These are phyloP conservation scores for Mrakia gelida DNA, from an alignment of 768 basidiomycete genomes.

Conservation along the genomic window DNA sequence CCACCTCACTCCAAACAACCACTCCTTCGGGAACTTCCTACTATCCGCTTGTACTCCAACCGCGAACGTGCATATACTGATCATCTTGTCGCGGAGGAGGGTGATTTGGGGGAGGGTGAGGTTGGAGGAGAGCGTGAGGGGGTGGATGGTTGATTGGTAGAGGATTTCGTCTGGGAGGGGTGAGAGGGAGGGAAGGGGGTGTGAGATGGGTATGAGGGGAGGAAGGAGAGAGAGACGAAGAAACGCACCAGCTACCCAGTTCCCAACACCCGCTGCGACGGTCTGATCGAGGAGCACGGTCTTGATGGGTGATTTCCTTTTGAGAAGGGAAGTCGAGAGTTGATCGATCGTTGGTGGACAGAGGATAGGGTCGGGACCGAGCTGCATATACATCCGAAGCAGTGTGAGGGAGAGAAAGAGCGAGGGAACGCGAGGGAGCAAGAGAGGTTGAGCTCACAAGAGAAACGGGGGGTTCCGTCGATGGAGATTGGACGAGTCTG, in stretches of 20 bases:
- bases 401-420: background rate
- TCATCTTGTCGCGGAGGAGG: constrained; percentile 34
- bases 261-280: constrained; percentile 35
- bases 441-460: background rate
- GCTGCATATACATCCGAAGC: background rate
- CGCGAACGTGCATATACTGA: constrained; percentile 34
- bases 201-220: no score
- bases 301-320: constrained; percentile 39
- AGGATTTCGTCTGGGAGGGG: constrained; percentile 38
- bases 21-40: constrained; percentile 34
- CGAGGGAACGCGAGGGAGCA: background rate
- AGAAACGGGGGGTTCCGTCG: constrained; percentile 21
- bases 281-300: constrained; percentile 40
- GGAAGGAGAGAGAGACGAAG: background rate
- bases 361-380: constrained; percentile 29
- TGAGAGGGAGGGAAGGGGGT: background rate
- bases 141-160: constrained; percentile 38
- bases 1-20: constrained; percentile 41
- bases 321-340: constrained; percentile 21
- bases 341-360: constrained; percentile 31
- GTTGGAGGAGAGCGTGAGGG: constrained; percentile 32
- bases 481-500: constrained; percentile 5
- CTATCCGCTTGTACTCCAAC: constrained; percentile 37
- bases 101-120: constrained; percentile 32
- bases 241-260: constrained; percentile 37